Conservation (phyloP, 352 stramenopile species). For the Globisporangium lucens region DNA sequence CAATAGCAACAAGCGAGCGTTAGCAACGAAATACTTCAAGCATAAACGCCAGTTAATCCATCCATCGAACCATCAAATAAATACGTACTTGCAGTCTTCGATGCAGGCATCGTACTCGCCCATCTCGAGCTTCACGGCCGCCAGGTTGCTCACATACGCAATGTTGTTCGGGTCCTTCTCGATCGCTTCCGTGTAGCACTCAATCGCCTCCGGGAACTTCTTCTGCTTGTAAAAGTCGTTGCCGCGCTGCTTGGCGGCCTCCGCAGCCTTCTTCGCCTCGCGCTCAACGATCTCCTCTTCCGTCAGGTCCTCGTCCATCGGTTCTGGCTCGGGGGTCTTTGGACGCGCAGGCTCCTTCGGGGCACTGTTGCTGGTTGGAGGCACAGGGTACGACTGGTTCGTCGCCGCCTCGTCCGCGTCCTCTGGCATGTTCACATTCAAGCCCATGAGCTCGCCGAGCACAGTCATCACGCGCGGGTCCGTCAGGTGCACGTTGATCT, state of each 20-base stretch:
- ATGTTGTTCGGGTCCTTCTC: slow-evolving; percentile 95
- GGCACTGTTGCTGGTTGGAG: slow-evolving; percentile 13
- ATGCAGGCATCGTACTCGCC: slow-evolving; percentile 95
- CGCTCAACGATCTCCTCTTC: slow-evolving; percentile 80
- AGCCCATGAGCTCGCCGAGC: slow-evolving; percentile 79
- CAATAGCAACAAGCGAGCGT: slow-evolving; percentile 13
- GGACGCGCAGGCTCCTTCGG: slow-evolving; percentile 29
- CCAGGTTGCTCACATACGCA: slow-evolving; percentile 97
- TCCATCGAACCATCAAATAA: slow-evolving; percentile 7
- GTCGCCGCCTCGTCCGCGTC: slow-evolving; percentile 44
- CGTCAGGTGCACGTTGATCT: slow-evolving; percentile 75
- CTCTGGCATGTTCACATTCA: slow-evolving; percentile 72
- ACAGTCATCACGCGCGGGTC: slow-evolving; percentile 87
- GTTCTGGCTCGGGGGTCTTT: slow-evolving; percentile 45
- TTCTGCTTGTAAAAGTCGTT: slow-evolving; percentile 98
- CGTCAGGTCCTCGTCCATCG: slow-evolving; percentile 82
- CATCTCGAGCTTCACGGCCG: slow-evolving; percentile 96
- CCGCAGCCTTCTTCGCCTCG: slow-evolving; percentile 62
- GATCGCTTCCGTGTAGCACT: slow-evolving; percentile 96
- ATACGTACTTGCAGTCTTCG: slow-evolving; percentile 82
- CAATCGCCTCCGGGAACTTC: slow-evolving; percentile 92
- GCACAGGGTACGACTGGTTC: slow-evolving; percentile 21
- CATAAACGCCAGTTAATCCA: background rate
- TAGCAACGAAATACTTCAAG: background rate
- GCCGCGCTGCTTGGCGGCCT: slow-evolving; percentile 92